These are phyloP conservation scores for Pythium coloratum DNA, from an alignment of 352 stramenopile species.

Conservation along the genomic window DNA sequence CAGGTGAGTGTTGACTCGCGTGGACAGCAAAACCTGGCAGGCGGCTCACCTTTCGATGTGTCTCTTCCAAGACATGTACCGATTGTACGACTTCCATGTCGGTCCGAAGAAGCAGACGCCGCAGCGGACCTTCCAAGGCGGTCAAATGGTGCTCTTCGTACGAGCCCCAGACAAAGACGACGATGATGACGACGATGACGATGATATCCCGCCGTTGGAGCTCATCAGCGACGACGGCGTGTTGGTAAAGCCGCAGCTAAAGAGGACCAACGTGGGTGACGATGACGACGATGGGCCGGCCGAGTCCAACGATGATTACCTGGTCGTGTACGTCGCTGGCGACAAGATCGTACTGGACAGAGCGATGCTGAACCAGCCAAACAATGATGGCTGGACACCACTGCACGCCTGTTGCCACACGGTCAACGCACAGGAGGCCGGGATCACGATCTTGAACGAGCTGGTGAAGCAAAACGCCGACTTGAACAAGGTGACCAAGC, in stretches of 20 bases:
- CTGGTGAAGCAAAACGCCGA: constrained; percentile 56
- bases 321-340: constrained; percentile 66
- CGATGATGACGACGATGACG: constrained; percentile 31
- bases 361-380: constrained; percentile 59
- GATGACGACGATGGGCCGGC: constrained; percentile 25
- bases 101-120: constrained; percentile 58
- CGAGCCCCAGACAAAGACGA: constrained; percentile 36
- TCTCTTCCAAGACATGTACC: constrained; percentile 53
- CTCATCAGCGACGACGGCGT: constrained; percentile 17
- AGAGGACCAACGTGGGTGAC: constrained; percentile 7
- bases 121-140: constrained; percentile 43
- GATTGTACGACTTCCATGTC: constrained; percentile 82
- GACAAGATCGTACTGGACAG: constrained; percentile 78
- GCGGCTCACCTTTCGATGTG: background rate
- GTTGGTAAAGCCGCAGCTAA: constrained; percentile 15
- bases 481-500: constrained; percentile 63
- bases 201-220: constrained; percentile 25
- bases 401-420: constrained; percentile 77
- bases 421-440: constrained; percentile 66
- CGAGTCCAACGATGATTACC: constrained; percentile 46
- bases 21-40: too few species aligned
- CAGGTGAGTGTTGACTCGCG: constrained; percentile 30
- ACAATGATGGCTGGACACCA: constrained; percentile 81
- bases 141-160: constrained; percentile 69
- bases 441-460: constrained; percentile 70